Percentiles rank a stretch among this genome's conserved stretches.
These are phyloP conservation scores for Alectoria sarmentosa DNA, from an alignment of 495 filamentous ascomycete species.

Conservation along the genomic window DNA sequence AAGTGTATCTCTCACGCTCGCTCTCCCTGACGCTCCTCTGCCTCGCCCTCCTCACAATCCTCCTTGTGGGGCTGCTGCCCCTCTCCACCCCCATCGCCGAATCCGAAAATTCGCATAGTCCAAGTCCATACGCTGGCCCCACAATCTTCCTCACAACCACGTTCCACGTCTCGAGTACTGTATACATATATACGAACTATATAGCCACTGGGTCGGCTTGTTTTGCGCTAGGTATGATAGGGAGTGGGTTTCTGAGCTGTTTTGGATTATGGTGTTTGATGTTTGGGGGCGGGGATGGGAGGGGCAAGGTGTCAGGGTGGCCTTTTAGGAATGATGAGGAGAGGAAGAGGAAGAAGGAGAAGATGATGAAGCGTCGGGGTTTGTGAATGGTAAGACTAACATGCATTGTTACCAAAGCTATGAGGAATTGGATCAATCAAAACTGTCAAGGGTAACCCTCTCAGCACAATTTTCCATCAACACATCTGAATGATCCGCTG, in stretches of 20 bases:
- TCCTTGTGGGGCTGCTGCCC: constrained; percentile 72
- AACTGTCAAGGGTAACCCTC: no score
- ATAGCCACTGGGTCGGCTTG: constrained; percentile 42
- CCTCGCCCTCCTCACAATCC: constrained; percentile 55
- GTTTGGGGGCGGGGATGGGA: constrained; percentile 65
- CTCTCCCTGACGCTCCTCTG: constrained; percentile 61
- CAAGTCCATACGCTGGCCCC: constrained; percentile 61
- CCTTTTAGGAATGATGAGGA: constrained; percentile 55
- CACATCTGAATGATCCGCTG: no score
- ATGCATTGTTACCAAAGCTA: no score
- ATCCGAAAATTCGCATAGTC: constrained; percentile 47
- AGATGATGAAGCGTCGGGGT: constrained; percentile 30
- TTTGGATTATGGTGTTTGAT: constrained; percentile 68
- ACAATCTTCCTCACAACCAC: constrained; percentile 57
- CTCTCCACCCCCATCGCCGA: constrained; percentile 38
- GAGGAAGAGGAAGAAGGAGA: constrained; percentile 48
- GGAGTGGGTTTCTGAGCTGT: constrained; percentile 46
- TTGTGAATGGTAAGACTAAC: background rate
- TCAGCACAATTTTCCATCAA: background rate
- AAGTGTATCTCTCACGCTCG: constrained; percentile 65
- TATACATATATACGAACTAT: constrained; percentile 64
- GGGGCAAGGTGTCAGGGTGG: constrained; percentile 72
- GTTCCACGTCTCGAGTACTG: constrained; percentile 56
- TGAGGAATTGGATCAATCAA: no score
- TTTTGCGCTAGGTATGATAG: constrained; percentile 49